phyloP scores from a whole-genome alignment of 2,329 filamentous ascomycete species.

The Aureobasidium melanogenum region DNA sequence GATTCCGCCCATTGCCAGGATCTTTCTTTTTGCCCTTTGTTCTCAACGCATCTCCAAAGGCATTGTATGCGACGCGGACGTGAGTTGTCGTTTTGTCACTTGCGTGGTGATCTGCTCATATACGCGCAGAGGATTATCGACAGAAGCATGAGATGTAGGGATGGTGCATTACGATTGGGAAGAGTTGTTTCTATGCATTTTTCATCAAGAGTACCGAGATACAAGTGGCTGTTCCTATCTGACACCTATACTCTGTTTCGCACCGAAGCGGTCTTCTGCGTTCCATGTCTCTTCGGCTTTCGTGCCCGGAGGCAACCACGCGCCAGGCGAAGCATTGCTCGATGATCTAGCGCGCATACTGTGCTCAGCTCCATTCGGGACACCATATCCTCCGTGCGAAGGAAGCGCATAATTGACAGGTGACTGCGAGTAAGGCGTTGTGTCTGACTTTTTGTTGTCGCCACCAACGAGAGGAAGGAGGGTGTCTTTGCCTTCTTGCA shows the following conservation, averaged over 20 bases:
- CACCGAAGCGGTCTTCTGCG: background rate
- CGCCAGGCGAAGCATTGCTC: slow-evolving; percentile 17
- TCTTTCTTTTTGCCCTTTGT: background rate
- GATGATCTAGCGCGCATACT: slow-evolving; percentile 12
- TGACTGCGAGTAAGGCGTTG: slow-evolving; percentile 20
- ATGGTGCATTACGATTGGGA: background rate
- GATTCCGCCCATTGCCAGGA: slow-evolving; percentile 14
- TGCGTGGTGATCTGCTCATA: too few relatives aligned
- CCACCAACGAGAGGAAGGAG: slow-evolving; percentile 52
- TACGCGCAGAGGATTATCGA: too few relatives aligned
- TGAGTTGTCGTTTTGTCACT: too few relatives aligned
- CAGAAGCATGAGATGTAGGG: too few relatives aligned
- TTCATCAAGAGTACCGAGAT: background rate
- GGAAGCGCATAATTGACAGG: background rate
- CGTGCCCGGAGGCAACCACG: slow-evolving; percentile 69
- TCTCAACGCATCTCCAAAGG: too few relatives aligned
- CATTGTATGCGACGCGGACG: too few relatives aligned
- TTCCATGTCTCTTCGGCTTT: slow-evolving; percentile 81
- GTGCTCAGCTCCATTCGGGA: slow-evolving; percentile 21
- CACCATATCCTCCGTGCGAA: background rate
- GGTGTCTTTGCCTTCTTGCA: slow-evolving; percentile 52
- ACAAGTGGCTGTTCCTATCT: background rate
- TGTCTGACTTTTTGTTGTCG: slow-evolving; percentile 25
- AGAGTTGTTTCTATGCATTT: background rate
- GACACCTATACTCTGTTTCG: slow-evolving; percentile 4